Base-by-base conservation (phyloP, 768 basidiomycete species). In the Podaxis sp. region DNA sequence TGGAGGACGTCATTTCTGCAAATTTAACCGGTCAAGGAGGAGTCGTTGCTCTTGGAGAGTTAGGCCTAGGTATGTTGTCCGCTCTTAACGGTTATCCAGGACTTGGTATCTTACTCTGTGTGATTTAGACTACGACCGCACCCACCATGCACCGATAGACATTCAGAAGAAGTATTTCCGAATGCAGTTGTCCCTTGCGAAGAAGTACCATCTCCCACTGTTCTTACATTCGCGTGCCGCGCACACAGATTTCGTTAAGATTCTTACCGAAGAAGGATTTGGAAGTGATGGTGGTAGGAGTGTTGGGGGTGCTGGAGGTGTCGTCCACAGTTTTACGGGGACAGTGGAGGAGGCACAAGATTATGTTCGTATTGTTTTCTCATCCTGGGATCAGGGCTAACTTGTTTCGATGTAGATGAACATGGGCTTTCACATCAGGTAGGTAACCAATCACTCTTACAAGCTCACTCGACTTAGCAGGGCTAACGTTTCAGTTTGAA, bases 291-390 rank as follows among this genome's bases (percentile, higher is more conserved):
- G 87, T 30, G 88, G 88, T 2, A 73, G 70, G 63, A 73, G 71
- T 30, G 75, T 84, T 61, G 90, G 87, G 44, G 86, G 79, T 17
- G 79, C 77, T 22, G 87, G 90, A 3, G 92, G 92, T 1, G 92
- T 94, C 22, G 90, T 93, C 2, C 93, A 93, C 70, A 90, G 89
- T 64, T 92, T 92, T 73, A 92, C 92, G 0, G 93, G 93, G 3
- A 82, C 81, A 0, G 68, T 69, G 3, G 81, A 79, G 40, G 91
- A 95, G 69, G 84, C 82, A 68, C 71, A 7, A 91, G 93, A 69
- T 74, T 91, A 58, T 28, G 59, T 59, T 36, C 24, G 40, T 57
- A 12, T 33, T 38, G 9, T 22, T 17, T 13, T 2, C 13, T 56
- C 44, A n/a, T 33, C 44, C 11, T 38, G 39, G 2, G 3, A 5